Base-by-base conservation (phyloP, 352 stramenopile genomes). In the Globisporangium paroecandrum region DNA sequence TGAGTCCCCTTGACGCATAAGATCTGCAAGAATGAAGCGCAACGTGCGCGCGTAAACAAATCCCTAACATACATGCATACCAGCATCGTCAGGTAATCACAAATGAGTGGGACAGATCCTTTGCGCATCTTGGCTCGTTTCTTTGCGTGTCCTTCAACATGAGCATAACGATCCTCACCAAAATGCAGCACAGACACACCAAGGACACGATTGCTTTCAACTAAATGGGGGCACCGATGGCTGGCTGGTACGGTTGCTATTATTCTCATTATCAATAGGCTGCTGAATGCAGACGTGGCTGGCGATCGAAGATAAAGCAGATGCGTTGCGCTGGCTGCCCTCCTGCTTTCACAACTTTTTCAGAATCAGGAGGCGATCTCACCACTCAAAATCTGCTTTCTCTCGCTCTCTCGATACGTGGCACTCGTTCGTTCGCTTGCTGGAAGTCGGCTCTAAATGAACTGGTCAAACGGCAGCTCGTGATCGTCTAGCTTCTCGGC, bases 401-500 rank as follows among this genome's bases (percentile, higher is more conserved):
- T 59, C 41, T 49, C 5, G 41, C 41, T 49, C 41, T 18, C 47
- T 54, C 20, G 55, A 46, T 6, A 27, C 29, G 41, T 49, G 15
- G 15, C n/a, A n/a, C n/a, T 27, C 9, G 46, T 25, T 54, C 46
- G 7, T 15, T 54, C 47, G 27, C 18, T 43, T 9, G 1, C 43
- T 34, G 51, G 54, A 27, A n/a, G 2, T 36, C 22, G 13, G 32
- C 5, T 41, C 74, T 89, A 89, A 76, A 87, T 82, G 81, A 79
- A 89, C 69, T 81, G 73, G 62, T 88, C 79, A 61, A 81, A 77
- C 24, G 75, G 75, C 69, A 76, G 41, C 62, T 89, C 79, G 64
- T 85, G 70, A 70, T 92, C 78, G 64, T 93, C 85, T 8, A 94
- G 79, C 65, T 90, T 77, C 69, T 90, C 86, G 24, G 86, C 86